Evolutionary conservation across 2,329 filamentous ascomycete species (phyloP).

Genomic region (Neurospora sp.): DNA sequence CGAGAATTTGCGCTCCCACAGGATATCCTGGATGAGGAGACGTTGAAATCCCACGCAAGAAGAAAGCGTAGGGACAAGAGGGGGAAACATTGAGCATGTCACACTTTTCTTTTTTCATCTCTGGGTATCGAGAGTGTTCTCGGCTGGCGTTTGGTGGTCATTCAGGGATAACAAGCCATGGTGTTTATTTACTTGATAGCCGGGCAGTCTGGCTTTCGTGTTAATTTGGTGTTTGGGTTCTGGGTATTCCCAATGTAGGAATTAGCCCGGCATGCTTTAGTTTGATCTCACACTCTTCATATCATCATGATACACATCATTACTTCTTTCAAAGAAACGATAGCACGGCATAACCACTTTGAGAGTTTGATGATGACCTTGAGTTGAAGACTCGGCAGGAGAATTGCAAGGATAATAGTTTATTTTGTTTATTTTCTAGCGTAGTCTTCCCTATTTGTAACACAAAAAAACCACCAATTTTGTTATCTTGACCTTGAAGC

Average conservation of each 20-base stretch:
- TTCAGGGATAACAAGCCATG: neutral
- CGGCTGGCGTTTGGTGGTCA: neutral
- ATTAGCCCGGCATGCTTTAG: neutral
- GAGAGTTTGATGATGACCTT: neutral
- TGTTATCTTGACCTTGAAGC: neutral
- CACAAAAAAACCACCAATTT: neutral
- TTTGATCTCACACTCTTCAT: neutral
- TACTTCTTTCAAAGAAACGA: neutral
- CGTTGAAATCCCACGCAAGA: slow-evolving; percentile 48
- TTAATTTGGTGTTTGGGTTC: neutral
- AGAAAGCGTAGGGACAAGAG: slow-evolving; percentile 52
- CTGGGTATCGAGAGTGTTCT: neutral
- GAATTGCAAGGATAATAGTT: neutral
- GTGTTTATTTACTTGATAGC: neutral
- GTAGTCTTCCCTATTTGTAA: neutral
- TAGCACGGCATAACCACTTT: neutral
- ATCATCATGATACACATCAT: neutral
- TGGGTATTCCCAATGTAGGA: neutral
- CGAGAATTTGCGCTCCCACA: slow-evolving; percentile 66
- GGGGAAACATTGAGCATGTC: slow-evolving; percentile 26
- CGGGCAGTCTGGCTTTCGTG: neutral
- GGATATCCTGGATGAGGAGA: slow-evolving; percentile 49
- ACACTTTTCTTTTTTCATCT: neutral
- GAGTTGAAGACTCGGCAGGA: neutral
- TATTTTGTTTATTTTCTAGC: neutral